phyloP scores from a whole-genome alignment of 345 rosid species.

The Erodium maritimum region DNA sequence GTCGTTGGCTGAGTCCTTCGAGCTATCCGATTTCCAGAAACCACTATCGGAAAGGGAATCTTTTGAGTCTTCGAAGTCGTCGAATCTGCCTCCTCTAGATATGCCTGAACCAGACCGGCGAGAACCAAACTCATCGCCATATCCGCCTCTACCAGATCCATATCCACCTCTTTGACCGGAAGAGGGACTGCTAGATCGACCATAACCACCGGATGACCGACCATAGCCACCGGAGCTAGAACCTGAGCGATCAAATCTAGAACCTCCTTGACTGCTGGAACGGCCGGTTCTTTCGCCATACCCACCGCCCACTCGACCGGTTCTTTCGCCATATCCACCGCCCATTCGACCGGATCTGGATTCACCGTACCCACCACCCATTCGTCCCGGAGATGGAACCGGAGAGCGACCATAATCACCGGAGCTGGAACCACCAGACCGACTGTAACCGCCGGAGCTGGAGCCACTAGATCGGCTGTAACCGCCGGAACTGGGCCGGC shows the following conservation, averaged over 20 bases:
- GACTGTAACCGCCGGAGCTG: no score
- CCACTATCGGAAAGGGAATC: not conserved
- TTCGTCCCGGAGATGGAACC: conserved; percentile 3
- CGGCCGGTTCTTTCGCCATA: conserved; percentile 26
- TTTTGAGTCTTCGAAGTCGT: not conserved
- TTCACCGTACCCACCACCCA: conserved; percentile 10
- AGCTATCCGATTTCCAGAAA: not conserved
- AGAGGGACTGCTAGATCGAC: not conserved
- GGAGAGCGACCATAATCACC: no score
- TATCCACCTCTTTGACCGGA: not conserved
- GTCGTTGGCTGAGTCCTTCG: not conserved
- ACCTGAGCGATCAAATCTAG: conserved; percentile 28
- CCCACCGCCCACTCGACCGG: not conserved
- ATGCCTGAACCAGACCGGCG: not conserved
- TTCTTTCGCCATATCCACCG: not conserved
- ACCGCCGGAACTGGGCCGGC: conserved; percentile 24
- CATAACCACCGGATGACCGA: not conserved
- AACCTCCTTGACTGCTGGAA: conserved; percentile 32
- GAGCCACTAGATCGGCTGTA: conserved; percentile 23
- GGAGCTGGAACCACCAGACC: no score
- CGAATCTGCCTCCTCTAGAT: not conserved
- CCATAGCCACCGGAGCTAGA: conserved; percentile 15
- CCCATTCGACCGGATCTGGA: conserved; percentile 14
- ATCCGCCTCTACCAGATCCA: not conserved
- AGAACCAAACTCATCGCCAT: not conserved